A percentile compares a stretch with the other conserved stretches of the same genome.
phyloP scores from a whole-genome alignment of 208 protist species.

The Trypanosoma vivax region DNA sequence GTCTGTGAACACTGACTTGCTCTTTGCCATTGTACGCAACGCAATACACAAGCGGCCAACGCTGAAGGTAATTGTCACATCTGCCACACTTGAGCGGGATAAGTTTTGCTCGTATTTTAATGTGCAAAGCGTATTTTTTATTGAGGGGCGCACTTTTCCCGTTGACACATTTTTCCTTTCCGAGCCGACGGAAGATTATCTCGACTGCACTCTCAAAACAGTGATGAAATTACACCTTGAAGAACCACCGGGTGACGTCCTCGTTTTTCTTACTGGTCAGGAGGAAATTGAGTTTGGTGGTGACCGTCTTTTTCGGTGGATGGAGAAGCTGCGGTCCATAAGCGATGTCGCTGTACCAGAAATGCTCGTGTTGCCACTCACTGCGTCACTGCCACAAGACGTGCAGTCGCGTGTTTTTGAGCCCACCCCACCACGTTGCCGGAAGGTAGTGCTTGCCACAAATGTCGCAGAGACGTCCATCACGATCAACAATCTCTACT shows the following conservation, averaged over 20 bases:
- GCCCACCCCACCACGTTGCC: conserved; percentile 79
- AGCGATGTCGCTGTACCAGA: conserved; percentile 75
- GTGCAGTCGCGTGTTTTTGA: conserved; percentile 99
- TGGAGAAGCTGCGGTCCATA: conserved; percentile 60
- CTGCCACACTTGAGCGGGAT: conserved; percentile 96
- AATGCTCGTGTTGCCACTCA: conserved; percentile 96
- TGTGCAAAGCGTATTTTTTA: conserved; percentile 93
- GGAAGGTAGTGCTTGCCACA: conserved; percentile 98
- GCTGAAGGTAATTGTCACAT: conserved; percentile 98
- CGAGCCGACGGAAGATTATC: conserved; percentile 93
- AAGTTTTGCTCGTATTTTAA: conserved; percentile 99
- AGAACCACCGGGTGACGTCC: conserved; percentile 97
- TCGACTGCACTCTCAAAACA: conserved; percentile 94
- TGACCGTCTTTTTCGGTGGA: conserved; percentile 93
- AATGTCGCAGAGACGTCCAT: conserved; percentile 99
- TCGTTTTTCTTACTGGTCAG: conserved; percentile 99
- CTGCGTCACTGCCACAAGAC: conserved; percentile 97
- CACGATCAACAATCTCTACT: conserved; percentile 99
- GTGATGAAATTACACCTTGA: conserved; percentile 98
- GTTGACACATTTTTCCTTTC: conserved; percentile 96
- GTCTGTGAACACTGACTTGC: conserved; percentile 98
- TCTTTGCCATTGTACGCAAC: conserved; percentile 98
- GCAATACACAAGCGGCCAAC: conserved; percentile 79
- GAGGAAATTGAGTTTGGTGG: conserved; percentile 99
- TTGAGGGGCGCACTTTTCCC: conserved; percentile 97